Base-by-base conservation (phyloP, 2,329 filamentous ascomycete genomes). In the Teratosphaeria epicoccoides region DNA sequence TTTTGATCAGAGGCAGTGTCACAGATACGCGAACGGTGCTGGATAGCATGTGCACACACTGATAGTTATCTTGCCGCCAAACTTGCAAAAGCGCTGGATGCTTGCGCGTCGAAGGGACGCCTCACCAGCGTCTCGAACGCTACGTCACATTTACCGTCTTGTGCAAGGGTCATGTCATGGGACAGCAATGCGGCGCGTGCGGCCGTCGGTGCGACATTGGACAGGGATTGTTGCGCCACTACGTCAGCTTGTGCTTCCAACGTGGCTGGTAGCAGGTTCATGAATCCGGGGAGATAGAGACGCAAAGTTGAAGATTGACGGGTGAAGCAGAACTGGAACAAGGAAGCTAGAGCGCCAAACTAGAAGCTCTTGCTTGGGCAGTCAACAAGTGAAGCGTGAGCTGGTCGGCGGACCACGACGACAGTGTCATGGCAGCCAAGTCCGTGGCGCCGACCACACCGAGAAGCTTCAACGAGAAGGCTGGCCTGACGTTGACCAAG, bases 401-500 rank as follows among this genome's bases (percentile, higher is more conserved):
- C 33, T 20, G 33, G 14, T 7, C 9, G 14, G n/a, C n/a, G 14
- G 1, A 9, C 20, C 7, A 12, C 46, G 12, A n/a, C 29, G 23
- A n/a, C 17, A 20, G 22, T 23, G 29, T 22, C 43, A 52, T 52
- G 48, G 24, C 43, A 4, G 46, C 47, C 12, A 52, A 26, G 22
- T 40, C 33, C 6, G 33, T 40, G 20, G 33, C 33, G 5, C 20
- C 33, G 33, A 40, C 14, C n/a, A 17, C 33, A 40, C 33, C 33
- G n/a, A 17, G 33, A 14, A 46, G 20, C 5, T 17, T 28, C 23
- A 46, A 24, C 20, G 23, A 24, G 46, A 48, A 57, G 46, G 73
- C 71, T 29, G 73, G 73, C 11, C 61, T 74, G 43, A 70, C 64
- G 45, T 61, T 75, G 40, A 56, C 55, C 37, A 71, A 70, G 46